These are phyloP conservation scores for Ricinus communis DNA, from an alignment of 345 rosid species.

Conservation along the genomic window DNA sequence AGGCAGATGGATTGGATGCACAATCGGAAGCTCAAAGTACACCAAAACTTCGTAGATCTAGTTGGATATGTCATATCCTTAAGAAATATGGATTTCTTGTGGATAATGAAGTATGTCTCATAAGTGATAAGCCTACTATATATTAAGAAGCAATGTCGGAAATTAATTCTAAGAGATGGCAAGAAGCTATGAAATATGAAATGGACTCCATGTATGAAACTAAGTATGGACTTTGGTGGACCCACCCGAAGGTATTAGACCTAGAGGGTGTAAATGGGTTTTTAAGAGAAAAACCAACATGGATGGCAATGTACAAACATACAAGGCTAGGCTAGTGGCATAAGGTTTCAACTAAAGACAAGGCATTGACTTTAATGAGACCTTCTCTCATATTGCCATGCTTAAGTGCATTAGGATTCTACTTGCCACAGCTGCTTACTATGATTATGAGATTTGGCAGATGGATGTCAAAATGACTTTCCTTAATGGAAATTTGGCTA, in stretches of 20 bases:
- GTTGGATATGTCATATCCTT: constrained; percentile 5
- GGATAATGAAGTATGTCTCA: too few relatives aligned
- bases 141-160: constrained; percentile 10
- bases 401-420: too few relatives aligned
- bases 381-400: too few relatives aligned
- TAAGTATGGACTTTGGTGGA: constrained; percentile 26
- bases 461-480: too few relatives aligned
- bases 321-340: background rate
- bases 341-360: constrained; percentile 1
- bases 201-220: constrained; percentile 24
- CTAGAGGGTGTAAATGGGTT: too few relatives aligned
- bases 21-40: background rate
- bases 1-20: background rate
- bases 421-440: too few relatives aligned
- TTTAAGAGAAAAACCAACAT: too few relatives aligned
- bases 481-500: too few relatives aligned
- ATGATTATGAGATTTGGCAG: too few relatives aligned
- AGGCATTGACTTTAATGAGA: constrained; percentile 7
- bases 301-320: background rate
- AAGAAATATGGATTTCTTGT: constrained; percentile 16
- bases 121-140: constrained; percentile 16
- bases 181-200: constrained; percentile 5
- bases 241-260: too few relatives aligned
- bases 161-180: constrained; percentile 26
- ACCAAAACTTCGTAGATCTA: background rate